These are phyloP conservation scores for Penicillium frequentans DNA, from an alignment of 2,329 filamentous ascomycete species.

Conservation along the genomic window DNA sequence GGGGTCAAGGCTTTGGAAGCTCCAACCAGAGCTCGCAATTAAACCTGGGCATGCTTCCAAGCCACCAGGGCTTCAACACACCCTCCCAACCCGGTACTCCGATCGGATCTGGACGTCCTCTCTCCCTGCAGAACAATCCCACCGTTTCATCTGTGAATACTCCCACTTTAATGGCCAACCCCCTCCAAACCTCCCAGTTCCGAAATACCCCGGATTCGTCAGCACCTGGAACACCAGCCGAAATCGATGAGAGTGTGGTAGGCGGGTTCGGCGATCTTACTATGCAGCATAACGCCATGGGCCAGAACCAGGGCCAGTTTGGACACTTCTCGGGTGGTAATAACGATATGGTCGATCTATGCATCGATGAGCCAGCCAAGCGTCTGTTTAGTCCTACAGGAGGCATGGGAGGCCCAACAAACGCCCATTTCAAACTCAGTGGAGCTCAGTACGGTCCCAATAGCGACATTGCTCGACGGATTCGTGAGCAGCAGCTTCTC, in stretches of 20 bases:
- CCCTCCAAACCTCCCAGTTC: constrained; percentile 59
- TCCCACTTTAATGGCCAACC: constrained; percentile 80
- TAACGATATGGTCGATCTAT: constrained; percentile 58
- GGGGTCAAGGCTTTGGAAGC: constrained; percentile 62
- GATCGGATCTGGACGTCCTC: constrained; percentile 64
- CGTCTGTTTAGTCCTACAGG: constrained; percentile 84
- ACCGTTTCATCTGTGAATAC: constrained; percentile 98
- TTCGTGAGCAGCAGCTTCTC: constrained; percentile 64
- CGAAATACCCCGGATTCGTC: constrained; percentile 64
- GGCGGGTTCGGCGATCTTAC: constrained; percentile 63
- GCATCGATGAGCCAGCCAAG: constrained; percentile 93
- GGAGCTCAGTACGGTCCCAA: constrained; percentile 74
- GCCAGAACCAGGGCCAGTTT: constrained; percentile 43
- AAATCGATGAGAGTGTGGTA: constrained; percentile 73
- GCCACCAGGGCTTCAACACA: constrained; percentile 71
- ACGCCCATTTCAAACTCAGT: constrained; percentile 73
- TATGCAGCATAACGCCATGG: constrained; percentile 50
- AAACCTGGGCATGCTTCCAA: constrained; percentile 74
- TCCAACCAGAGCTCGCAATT: constrained; percentile 65
- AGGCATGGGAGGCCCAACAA: constrained; percentile 60
- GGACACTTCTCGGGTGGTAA: constrained; percentile 46
- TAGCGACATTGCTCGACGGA: constrained; percentile 68
- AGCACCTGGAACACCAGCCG: constrained; percentile 67
- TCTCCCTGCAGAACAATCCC: constrained; percentile 85
- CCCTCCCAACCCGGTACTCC: constrained; percentile 86